phyloP scores from a whole-genome alignment of 2,329 filamentous ascomycete species.

The Aspergillus udagawae region DNA sequence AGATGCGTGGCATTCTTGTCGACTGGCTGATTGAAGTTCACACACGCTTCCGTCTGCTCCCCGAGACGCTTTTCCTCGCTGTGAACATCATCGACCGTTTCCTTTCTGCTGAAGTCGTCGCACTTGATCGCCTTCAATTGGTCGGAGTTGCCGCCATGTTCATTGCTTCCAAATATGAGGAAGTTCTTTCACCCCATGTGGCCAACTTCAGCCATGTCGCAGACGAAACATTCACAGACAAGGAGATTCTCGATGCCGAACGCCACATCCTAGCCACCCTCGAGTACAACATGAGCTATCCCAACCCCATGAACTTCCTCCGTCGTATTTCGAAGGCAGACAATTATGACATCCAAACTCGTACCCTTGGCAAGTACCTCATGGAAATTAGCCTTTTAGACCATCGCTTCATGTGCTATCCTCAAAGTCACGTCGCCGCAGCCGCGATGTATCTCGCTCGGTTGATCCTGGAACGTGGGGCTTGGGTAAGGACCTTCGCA shows the following conservation, averaged over 20 bases:
- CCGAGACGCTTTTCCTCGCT: constrained; percentile 92
- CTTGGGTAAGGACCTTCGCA: constrained; percentile 65
- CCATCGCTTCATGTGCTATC: constrained; percentile 85
- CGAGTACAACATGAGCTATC: constrained; percentile 96
- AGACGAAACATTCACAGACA: constrained; percentile 91
- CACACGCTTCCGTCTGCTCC: constrained; percentile 89
- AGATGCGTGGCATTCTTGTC: constrained; percentile 93
- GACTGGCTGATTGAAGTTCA: constrained; percentile 99
- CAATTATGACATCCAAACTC: constrained; percentile 97
- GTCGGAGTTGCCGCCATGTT: constrained; percentile 99
- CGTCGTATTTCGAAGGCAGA: constrained; percentile 98
- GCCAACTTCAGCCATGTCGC: constrained; percentile 96
- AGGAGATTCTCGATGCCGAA: constrained; percentile 95
- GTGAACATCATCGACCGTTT: constrained; percentile 99
- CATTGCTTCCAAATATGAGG: constrained; percentile 98
- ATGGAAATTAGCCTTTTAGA: constrained; percentile 96
- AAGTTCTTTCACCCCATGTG: constrained; percentile 93
- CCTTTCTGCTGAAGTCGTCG: constrained; percentile 89
- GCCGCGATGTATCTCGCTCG: constrained; percentile 93
- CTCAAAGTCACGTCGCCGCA: constrained; percentile 85
- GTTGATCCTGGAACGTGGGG: constrained; percentile 81
- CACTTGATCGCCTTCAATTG: constrained; percentile 90
- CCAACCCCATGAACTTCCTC: constrained; percentile 99
- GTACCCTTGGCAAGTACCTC: constrained; percentile 94
- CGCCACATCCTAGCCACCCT: constrained; percentile 86